phyloP scores from a whole-genome alignment of 495 filamentous ascomycete genomes.

The Talaromyces liani region DNA sequence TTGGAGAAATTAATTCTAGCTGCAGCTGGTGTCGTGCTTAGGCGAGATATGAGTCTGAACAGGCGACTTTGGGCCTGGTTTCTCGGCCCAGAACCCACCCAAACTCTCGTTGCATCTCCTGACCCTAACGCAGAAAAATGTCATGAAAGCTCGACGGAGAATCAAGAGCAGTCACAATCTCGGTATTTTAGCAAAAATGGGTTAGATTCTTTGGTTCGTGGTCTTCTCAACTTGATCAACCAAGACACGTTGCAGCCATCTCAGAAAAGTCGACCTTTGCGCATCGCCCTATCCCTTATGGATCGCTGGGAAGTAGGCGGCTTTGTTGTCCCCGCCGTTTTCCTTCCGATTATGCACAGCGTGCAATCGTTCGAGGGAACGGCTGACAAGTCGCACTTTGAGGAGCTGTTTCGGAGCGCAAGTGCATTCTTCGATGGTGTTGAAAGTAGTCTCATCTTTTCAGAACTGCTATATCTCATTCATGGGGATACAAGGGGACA shows the following conservation, averaged over 20 bases:
- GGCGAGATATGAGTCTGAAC: constrained; percentile 95
- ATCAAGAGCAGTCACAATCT: constrained; percentile 38
- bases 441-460: constrained; percentile 88
- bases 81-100: constrained; percentile 67
- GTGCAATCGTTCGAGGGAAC: constrained; percentile 60
- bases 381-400: constrained; percentile 58
- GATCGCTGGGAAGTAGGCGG: constrained; percentile 96
- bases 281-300: constrained; percentile 91
- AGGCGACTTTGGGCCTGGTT: constrained; percentile 95
- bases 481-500: constrained; percentile 24
- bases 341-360: constrained; percentile 75
- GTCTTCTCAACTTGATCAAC: constrained; percentile 72
- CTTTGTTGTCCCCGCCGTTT: constrained; percentile 77
- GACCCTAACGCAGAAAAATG: constrained; percentile 39
- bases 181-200: constrained; percentile 79
- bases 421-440: constrained; percentile 96
- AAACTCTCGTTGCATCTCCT: constrained; percentile 32
- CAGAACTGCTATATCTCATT: constrained; percentile 57
- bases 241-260: constrained; percentile 43
- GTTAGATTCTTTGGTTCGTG: constrained; percentile 59
- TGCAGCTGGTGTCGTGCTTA: constrained; percentile 73
- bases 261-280: constrained; percentile 79
- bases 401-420: constrained; percentile 86
- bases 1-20: constrained; percentile 73
- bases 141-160: constrained; percentile 31